Conservation (phyloP, 495 filamentous ascomycete genomes). For the Sphaerosporella brunnea region DNA sequence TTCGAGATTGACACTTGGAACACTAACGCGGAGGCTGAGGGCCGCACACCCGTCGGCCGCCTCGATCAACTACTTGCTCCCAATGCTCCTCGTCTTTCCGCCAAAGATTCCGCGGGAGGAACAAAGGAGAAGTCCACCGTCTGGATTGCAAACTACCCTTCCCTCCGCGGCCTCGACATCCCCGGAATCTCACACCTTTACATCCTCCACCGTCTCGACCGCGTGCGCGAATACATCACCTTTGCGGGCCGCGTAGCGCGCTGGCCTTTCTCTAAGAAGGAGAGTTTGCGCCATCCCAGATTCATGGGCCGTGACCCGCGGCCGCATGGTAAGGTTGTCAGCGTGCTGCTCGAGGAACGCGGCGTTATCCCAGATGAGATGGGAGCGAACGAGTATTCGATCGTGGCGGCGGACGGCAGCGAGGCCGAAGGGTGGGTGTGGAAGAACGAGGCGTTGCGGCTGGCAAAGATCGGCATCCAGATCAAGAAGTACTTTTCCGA, state of each 20-base stretch:
- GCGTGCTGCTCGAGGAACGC: slow-evolving; percentile 18
- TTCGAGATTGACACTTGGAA: slow-evolving; percentile 15
- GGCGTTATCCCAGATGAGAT: neutral
- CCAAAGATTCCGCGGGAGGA: slow-evolving; percentile 1
- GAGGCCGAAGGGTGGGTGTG: slow-evolving; percentile 9
- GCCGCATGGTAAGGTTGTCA: slow-evolving; percentile 17
- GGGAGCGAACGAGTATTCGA: neutral
- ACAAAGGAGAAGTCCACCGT: slow-evolving; percentile 13
- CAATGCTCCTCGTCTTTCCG: too few relatives aligned
- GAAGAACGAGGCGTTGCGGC: slow-evolving; percentile 13
- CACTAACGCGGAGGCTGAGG: neutral
- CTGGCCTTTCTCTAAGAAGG: slow-evolving; percentile 11
- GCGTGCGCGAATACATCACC: slow-evolving; percentile 20
- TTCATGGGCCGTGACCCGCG: slow-evolving; percentile 9
- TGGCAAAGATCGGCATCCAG: slow-evolving; percentile 16
- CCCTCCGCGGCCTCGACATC: slow-evolving; percentile 13
- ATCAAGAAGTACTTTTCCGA: slow-evolving; percentile 12
- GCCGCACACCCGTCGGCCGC: slow-evolving; percentile 14
- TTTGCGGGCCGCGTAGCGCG: slow-evolving; percentile 20
- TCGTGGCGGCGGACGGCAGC: slow-evolving; percentile 13
- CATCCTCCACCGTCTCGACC: slow-evolving; percentile 20
- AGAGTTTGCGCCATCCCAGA: slow-evolving; percentile 8
- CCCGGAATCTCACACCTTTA: slow-evolving; percentile 20
- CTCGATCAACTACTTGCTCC: slow-evolving; percentile 13
- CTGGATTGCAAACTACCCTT: slow-evolving; percentile 18